phyloP scores from a whole-genome alignment of 2,329 filamentous ascomycete species.

The Phaeosphaeria sp. region DNA sequence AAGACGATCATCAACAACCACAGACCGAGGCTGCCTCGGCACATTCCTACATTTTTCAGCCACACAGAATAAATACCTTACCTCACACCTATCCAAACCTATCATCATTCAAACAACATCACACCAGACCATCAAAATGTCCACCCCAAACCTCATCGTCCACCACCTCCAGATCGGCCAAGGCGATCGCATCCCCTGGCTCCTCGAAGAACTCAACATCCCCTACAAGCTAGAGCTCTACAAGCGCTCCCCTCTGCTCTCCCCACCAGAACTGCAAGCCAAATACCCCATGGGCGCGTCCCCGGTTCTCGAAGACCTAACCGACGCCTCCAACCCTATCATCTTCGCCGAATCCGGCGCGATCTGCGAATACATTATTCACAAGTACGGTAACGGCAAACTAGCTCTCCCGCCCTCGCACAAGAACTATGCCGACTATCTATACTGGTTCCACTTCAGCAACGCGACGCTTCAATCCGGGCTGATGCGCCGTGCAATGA shows the following conservation, averaged over 20 bases:
- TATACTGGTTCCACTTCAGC: constrained; percentile 70
- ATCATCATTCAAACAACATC: not conserved
- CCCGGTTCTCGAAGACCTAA: constrained; percentile 65
- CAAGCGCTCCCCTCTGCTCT: constrained; percentile 54
- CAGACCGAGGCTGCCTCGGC: not conserved
- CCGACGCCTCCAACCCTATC: constrained; percentile 52
- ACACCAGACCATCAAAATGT: constrained; percentile 12
- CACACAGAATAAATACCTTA: not conserved
- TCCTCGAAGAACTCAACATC: constrained; percentile 69
- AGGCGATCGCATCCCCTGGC: constrained; percentile 69
- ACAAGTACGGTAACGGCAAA: constrained; percentile 57
- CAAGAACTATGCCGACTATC: constrained; percentile 63
- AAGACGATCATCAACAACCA: not conserved
- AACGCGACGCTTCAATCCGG: constrained; percentile 51
- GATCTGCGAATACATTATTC: constrained; percentile 67
- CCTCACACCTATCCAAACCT: not conserved
- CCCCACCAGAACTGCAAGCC: constrained; percentile 38
- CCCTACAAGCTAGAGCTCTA: constrained; percentile 60
- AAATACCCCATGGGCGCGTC: constrained; percentile 59
- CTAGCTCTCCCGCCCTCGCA: constrained; percentile 57
- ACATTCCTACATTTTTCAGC: not conserved
- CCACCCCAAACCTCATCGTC: constrained; percentile 38
- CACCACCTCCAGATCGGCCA: constrained; percentile 58
- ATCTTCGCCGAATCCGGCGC: constrained; percentile 67
- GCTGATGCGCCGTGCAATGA: constrained; percentile 38